A percentile compares a stretch with the other conserved stretches of the same genome.
These are phyloP conservation scores for Colletotrichum lupini DNA, from an alignment of 2,329 filamentous ascomycete genomes.

Conservation along the genomic window DNA sequence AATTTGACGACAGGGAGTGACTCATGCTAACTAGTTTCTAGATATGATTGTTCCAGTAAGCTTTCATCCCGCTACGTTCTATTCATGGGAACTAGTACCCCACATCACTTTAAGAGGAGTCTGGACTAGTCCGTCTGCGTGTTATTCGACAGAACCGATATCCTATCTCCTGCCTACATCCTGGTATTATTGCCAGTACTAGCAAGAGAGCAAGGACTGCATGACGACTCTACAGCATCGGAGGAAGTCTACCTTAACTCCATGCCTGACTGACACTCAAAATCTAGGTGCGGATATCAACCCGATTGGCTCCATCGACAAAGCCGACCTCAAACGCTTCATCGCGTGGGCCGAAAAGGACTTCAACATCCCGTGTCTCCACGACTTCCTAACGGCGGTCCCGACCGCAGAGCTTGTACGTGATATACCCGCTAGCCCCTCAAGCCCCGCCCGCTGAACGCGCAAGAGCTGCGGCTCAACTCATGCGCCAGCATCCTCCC, in stretches of 20 bases:
- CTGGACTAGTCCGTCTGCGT: background rate
- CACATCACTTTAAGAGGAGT: background rate
- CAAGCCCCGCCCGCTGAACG: background rate
- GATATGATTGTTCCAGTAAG: conserved; percentile 35
- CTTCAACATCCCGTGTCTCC: conserved; percentile 73
- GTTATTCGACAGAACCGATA: background rate
- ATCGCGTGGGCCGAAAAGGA: conserved; percentile 70
- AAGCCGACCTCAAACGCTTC: conserved; percentile 78
- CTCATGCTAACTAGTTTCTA: background rate
- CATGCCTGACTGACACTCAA: conserved; percentile 1
- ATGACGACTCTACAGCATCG: background rate
- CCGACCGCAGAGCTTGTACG: conserved; percentile 68
- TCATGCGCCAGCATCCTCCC: background rate
- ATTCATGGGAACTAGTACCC: background rate
- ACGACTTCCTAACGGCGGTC: conserved; percentile 72
- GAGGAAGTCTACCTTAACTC: background rate
- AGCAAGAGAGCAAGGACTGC: background rate
- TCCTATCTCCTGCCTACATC: background rate
- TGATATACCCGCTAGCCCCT: background rate
- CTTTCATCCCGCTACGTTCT: background rate
- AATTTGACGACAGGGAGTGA: background rate
- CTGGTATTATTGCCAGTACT: background rate
- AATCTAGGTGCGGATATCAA: conserved; percentile 55
- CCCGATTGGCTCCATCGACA: conserved; percentile 70
- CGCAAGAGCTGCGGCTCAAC: background rate